A percentile compares a stretch with the other conserved stretches of the same genome.
phyloP scores from a whole-genome alignment of 257 asterid species.

The Thymus mandschuricus region DNA sequence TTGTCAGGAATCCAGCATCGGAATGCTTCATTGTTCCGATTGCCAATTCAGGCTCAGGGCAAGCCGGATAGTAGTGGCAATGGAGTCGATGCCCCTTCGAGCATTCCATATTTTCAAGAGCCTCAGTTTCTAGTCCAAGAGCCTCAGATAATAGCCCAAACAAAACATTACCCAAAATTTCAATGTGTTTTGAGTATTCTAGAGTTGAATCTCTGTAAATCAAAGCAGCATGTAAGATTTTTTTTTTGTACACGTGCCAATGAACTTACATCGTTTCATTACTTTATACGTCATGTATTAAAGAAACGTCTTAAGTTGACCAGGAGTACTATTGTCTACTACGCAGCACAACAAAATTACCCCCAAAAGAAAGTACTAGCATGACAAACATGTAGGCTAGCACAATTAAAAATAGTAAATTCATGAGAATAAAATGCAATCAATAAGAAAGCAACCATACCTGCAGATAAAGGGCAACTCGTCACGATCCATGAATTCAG shows the following conservation, averaged over 20 bases:
- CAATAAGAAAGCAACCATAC: slow-evolving; percentile 18
- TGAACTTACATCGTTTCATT: too few species aligned
- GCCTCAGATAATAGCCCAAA: slow-evolving; percentile 34
- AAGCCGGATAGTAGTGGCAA: slow-evolving; percentile 46
- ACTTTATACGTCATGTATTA: too few species aligned
- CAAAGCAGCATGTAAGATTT: neutral
- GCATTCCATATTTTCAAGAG: slow-evolving; percentile 41
- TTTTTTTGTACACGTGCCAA: too few species aligned
- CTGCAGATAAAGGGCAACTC: slow-evolving; percentile 60
- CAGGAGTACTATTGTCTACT: too few species aligned
- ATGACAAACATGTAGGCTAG: too few species aligned
- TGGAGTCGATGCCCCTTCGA: slow-evolving; percentile 35
- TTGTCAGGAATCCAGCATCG: slow-evolving; percentile 44
- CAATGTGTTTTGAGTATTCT: slow-evolving; percentile 36
- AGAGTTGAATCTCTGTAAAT: slow-evolving; percentile 28
- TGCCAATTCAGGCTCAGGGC: slow-evolving; percentile 46
- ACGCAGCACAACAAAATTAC: too few species aligned
- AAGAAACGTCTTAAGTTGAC: too few species aligned
- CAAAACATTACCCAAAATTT: slow-evolving; percentile 27
- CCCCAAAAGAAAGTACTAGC: too few species aligned
- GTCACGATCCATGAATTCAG: neutral
- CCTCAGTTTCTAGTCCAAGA: slow-evolving; percentile 34
- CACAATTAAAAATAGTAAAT: too few species aligned
- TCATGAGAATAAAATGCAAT: too few species aligned
- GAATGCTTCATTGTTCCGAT: slow-evolving; percentile 41